Evolutionary conservation across 1,284 basidiomycete species (phyloP).

Genomic region (Naganishia liquefaciens): DNA sequence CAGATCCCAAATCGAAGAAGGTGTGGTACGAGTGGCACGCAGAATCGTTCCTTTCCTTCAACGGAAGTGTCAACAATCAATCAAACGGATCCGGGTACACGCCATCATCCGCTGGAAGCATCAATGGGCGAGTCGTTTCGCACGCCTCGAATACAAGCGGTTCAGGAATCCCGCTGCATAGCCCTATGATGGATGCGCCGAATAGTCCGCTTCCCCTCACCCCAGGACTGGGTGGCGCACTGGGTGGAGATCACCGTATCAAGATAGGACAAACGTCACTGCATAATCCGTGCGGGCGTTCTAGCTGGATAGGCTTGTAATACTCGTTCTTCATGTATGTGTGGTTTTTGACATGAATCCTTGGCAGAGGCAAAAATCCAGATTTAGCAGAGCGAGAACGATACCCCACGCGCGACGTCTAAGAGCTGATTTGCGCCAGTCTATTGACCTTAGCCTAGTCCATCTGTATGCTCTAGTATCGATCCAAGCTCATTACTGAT

Average conservation of each 20-base stretch:
- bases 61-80: constrained; percentile 36
- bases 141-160: constrained; percentile 28
- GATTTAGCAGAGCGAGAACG: too few species aligned
- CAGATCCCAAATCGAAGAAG: constrained; percentile 64
- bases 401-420: too few species aligned
- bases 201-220: constrained; percentile 40
- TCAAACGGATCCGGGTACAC: constrained; percentile 29
- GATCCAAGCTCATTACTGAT: constrained; percentile 26
- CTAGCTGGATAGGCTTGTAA: constrained; percentile 85
- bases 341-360: not conserved
- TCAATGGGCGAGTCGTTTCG: constrained; percentile 27
- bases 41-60: constrained; percentile 75
- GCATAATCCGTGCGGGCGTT: constrained; percentile 85
- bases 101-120: constrained; percentile 21
- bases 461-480: constrained; percentile 26
- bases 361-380: too few species aligned
- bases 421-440: too few species aligned
- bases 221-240: constrained; percentile 42
- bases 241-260: constrained; percentile 56
- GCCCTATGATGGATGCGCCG: constrained; percentile 58
- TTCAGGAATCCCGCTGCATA: constrained; percentile 34
- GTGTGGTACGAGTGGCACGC: constrained; percentile 99
- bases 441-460: constrained; percentile 1
- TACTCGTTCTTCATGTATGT: constrained; percentile 1
- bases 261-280: constrained; percentile 91